phyloP scores from a whole-genome alignment of 768 basidiomycete genomes.

The Mycena amicta region DNA sequence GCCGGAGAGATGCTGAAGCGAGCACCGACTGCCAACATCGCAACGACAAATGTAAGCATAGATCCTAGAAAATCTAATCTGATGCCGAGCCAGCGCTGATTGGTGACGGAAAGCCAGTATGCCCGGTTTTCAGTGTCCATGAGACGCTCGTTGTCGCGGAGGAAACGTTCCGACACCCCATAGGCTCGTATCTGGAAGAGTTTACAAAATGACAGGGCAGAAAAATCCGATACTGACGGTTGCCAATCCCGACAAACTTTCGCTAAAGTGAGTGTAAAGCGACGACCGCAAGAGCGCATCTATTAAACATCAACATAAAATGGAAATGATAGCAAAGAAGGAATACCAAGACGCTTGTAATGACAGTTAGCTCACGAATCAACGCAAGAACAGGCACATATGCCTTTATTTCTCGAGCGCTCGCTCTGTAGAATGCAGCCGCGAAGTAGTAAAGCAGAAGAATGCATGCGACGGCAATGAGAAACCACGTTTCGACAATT shows the following conservation, averaged over 20 bases:
- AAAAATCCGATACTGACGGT: slow-evolving; percentile 37
- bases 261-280: slow-evolving; percentile 91
- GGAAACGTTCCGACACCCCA: slow-evolving; percentile 76
- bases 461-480: slow-evolving; percentile 70
- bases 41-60: slow-evolving; percentile 72
- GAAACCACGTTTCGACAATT: slow-evolving; percentile 81
- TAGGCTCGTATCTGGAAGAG: slow-evolving; percentile 70
- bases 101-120: slow-evolving; percentile 64
- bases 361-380: neutral
- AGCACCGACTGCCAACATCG: slow-evolving; percentile 75
- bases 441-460: slow-evolving; percentile 64
- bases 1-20: slow-evolving; percentile 77
- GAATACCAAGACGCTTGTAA: slow-evolving; percentile 56
- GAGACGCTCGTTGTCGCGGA: slow-evolving; percentile 68
- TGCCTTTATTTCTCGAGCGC: slow-evolving; percentile 86
- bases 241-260: slow-evolving; percentile 82
- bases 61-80: slow-evolving; percentile 85
- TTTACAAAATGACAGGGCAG: neutral
- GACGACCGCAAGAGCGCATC: slow-evolving; percentile 87
- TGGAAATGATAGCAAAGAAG: neutral
- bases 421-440: slow-evolving; percentile 82
- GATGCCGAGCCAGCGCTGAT: slow-evolving; percentile 91
- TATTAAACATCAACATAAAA: slow-evolving; percentile 24
- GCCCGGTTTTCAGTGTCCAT: slow-evolving; percentile 85
- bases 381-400: neutral